Evolutionary conservation across 495 filamentous ascomycete species (phyloP).

Genomic region (Penicillium bovifimosum): DNA sequence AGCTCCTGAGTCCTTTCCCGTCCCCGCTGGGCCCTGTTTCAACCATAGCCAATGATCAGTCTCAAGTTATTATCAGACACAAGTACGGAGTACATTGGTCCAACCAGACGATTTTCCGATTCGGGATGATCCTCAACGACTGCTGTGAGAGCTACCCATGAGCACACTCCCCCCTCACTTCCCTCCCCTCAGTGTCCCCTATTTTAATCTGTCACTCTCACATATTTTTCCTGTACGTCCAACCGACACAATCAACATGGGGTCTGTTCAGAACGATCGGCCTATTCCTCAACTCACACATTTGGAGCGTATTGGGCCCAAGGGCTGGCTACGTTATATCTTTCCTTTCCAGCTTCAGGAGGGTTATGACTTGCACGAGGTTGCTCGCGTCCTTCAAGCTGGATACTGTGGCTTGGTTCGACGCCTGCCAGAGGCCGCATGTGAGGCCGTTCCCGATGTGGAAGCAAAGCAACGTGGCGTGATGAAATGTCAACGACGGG

Average conservation of each 20-base stretch:
- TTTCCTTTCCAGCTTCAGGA: conserved; percentile 24
- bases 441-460: conserved; percentile 28
- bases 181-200: too few relatives aligned
- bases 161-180: background rate
- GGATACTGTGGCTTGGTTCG: conserved; percentile 24
- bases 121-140: too few relatives aligned
- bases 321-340: conserved; percentile 29
- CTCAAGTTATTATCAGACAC: too few relatives aligned
- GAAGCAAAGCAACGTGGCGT: conserved; percentile 25
- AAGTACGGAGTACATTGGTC: too few relatives aligned
- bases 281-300: conserved; percentile 20
- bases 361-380: conserved; percentile 22
- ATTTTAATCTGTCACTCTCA: too few relatives aligned
- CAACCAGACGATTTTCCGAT: too few relatives aligned
- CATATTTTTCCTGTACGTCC: background rate
- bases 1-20: too few relatives aligned
- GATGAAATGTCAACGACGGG: conserved; percentile 19
- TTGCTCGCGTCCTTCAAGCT: conserved; percentile 18
- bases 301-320: conserved; percentile 32
- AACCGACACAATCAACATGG: conserved; percentile 4
- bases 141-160: background rate
- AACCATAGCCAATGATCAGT: too few relatives aligned
- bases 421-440: conserved; percentile 24
- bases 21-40: too few relatives aligned
- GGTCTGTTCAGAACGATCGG: background rate